A percentile compares a stretch with the other conserved stretches of the same genome.
Conservation (phyloP, 192 early-diverging fungal genomes). For the Coemansia sp. region DNA sequence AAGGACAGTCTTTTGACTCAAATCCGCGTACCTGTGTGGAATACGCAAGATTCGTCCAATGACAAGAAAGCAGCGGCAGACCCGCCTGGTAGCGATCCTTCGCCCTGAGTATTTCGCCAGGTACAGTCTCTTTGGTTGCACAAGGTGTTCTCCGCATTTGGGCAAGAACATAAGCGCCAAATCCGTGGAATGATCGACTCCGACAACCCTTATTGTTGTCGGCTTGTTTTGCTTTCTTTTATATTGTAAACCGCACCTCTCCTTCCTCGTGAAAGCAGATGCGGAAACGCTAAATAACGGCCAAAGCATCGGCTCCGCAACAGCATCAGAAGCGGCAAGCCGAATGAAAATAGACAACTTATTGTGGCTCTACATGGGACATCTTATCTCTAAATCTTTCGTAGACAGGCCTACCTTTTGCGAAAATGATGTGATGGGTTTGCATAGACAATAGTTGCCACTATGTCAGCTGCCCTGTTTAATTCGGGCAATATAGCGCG, state of each 20-base stretch:
- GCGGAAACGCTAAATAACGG: not conserved
- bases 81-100: not conserved
- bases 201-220: not conserved
- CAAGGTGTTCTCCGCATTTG: not conserved
- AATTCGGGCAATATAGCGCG: not conserved
- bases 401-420: too few species aligned
- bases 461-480: not conserved
- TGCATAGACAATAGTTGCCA: not conserved
- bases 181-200: not conserved
- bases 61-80: not conserved
- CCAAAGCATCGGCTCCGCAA: not conserved
- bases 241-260: constrained; percentile 2
- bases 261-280: not conserved
- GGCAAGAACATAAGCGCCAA: not conserved
- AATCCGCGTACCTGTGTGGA: not conserved
- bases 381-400: not conserved
- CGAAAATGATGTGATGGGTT: not conserved
- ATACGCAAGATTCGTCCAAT: not conserved
- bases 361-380: not conserved
- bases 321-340: not conserved
- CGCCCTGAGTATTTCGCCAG: not conserved
- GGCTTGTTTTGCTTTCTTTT: not conserved
- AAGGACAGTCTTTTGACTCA: not conserved
- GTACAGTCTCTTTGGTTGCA: not conserved
- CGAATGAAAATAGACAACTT: not conserved